phyloP scores from a whole-genome alignment of 345 rosid species.

The Schrenkiella parvula region DNA sequence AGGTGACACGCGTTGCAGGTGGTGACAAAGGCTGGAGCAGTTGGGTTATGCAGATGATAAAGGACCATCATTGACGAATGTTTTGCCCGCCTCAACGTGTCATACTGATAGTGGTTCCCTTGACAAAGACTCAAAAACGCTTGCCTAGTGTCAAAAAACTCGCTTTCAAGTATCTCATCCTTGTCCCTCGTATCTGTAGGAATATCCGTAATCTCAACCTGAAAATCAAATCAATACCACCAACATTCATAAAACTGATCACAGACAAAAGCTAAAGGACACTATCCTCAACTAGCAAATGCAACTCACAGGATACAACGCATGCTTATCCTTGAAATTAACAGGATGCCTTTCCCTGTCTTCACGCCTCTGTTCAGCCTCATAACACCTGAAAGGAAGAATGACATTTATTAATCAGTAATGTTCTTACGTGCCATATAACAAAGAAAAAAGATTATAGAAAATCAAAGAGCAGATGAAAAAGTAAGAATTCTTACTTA shows the following conservation, averaged over 20 bases:
- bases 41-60: constrained; percentile 99
- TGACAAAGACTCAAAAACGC: constrained; percentile 99
- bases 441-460: background rate
- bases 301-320: constrained; percentile 67
- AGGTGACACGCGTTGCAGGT: constrained; percentile 86
- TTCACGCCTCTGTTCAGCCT: constrained; percentile 80
- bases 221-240: constrained; percentile 30
- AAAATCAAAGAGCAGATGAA: constrained; percentile 5
- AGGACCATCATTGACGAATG: constrained; percentile 99
- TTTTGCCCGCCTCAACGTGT: constrained; percentile 94
- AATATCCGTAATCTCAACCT: constrained; percentile 74
- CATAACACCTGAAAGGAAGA: constrained; percentile 66
- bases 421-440: background rate
- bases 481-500: constrained; percentile 51
- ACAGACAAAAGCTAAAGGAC: constrained; percentile 6
- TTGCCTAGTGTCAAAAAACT: constrained; percentile 97
- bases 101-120: constrained; percentile 99
- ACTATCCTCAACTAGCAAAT: constrained; percentile 13
- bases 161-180: constrained; percentile 99
- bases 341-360: constrained; percentile 92
- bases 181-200: constrained; percentile 82
- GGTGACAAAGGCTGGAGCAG: constrained; percentile 97
- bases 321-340: constrained; percentile 77
- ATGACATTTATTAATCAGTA: background rate
- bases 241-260: background rate